Base-by-base conservation (phyloP, 352 stramenopile species). In the Phytophthora idaei region DNA sequence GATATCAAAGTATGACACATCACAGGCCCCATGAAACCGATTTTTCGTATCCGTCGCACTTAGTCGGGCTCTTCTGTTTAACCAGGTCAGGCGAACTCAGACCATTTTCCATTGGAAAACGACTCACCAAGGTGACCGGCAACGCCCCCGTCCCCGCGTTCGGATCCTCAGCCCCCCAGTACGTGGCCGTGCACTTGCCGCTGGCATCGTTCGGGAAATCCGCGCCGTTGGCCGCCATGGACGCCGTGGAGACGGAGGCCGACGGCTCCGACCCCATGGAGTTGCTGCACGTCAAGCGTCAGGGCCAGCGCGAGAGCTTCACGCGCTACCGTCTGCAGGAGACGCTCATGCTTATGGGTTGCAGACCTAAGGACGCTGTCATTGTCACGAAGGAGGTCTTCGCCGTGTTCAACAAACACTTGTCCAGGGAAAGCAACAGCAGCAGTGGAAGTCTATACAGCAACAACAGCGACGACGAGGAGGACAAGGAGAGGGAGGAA, bases 291-390 rank as follows among this genome's bases (percentile, higher is more conserved):
- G 85, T 94, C 11, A 67, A 77, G 61, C 76, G 78, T 6, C 71
- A 85, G 57, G 78, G 77, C 15, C 47, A 59, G 37, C 67, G 69
- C 67, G 84, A 94, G 74, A 74, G 62, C 27, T 94, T 94, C 71
- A 94, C 87, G 60, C 85, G 87, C 28, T 93, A 95, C 58, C 81
- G 87, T 2, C 61, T 95, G 50, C 87, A 95, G 54, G 87, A 95
- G 75, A 95, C 87, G 52, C 78, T 95, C 44, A 93, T 93, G 81
- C 81, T 95, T 65, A 95, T 95, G 87, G 87, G 87, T 42, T 94
- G 85, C 56, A 77, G 87, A 34, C 78, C 81, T 3, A 90, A 90
- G 46, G 87, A 95, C 64, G 85, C 85, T 0, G 81, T 90, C 17
- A 74, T 60, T 0, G 85, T 94, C 29, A 93, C 85, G n/a, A 62